These are phyloP conservation scores for Canna indica DNA, from an alignment of 176 grass and related monocot genomes.

Conservation along the genomic window DNA sequence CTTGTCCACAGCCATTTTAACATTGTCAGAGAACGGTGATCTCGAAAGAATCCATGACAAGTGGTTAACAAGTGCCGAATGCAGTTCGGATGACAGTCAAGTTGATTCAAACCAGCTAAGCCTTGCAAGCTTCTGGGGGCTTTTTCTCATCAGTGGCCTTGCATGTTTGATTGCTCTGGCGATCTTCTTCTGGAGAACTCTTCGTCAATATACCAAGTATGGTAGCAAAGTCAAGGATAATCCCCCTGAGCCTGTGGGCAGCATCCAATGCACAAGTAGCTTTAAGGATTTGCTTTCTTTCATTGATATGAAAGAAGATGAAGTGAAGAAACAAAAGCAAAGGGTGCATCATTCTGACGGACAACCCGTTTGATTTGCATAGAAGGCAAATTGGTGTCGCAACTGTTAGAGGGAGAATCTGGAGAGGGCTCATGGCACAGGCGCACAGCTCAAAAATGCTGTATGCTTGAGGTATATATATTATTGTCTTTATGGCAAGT, in stretches of 20 bases:
- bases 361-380: conserved; percentile 10
- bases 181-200: conserved; percentile 1
- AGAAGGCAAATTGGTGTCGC: background rate
- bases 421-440: background rate
- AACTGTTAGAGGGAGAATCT: background rate
- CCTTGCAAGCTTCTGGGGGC: conserved; percentile 10
- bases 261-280: conserved; percentile 20
- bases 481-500: too few species aligned
- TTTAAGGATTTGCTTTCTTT: conserved; percentile 58
- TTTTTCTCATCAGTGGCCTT: conserved; percentile 13
- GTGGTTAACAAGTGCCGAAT: background rate
- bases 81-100: background rate
- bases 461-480: too few species aligned
- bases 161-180: background rate
- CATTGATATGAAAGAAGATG: conserved; percentile 74
- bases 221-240: background rate
- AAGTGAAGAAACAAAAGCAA: conserved; percentile 32
- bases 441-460: background rate
- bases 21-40: conserved; percentile 13
- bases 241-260: conserved; percentile 21
- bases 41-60: conserved; percentile 15
- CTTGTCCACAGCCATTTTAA: conserved; percentile 7
- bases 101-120: conserved; percentile 2
- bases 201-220: conserved; percentile 1
- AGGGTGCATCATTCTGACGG: conserved; percentile 9